Evolutionary conservation across 352 stramenopile species (phyloP).

Genomic region (Phytophthora colocasiae): DNA sequence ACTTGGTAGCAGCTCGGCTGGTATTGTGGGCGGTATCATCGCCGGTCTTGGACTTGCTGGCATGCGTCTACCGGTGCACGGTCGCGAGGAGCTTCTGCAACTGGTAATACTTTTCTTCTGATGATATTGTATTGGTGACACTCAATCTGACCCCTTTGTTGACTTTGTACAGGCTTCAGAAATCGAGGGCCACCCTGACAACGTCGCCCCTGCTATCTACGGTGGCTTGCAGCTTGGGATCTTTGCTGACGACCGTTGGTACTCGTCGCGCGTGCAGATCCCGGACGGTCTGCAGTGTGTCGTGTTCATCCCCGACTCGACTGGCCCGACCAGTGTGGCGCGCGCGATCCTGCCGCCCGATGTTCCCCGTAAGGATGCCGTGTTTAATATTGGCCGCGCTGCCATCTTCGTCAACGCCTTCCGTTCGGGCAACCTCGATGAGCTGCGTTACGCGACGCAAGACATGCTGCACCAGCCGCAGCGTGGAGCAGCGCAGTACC

Average conservation of each 20-base stretch:
- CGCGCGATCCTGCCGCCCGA: slow-evolving; percentile 93
- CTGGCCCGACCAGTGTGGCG: slow-evolving; percentile 94
- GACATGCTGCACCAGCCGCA: slow-evolving; percentile 97
- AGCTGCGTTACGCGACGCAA: slow-evolving; percentile 95
- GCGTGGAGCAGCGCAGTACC: slow-evolving; percentile 95
- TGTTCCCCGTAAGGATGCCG: slow-evolving; percentile 92
- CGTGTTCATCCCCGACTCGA: slow-evolving; percentile 98
- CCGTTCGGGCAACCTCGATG: slow-evolving; percentile 96
- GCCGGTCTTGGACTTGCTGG: slow-evolving; percentile 97
- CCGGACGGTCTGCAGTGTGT: slow-evolving; percentile 97
- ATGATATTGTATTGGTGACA: neutral
- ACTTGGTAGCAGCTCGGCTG: slow-evolving; percentile 96
- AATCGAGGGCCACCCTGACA: slow-evolving; percentile 99
- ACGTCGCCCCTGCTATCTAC: slow-evolving; percentile 99
- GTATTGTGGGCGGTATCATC: slow-evolving; percentile 99
- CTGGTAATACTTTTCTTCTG: slow-evolving; percentile 55
- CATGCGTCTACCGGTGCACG: slow-evolving; percentile 90
- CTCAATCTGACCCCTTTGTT: slow-evolving; percentile 13
- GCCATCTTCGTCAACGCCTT: slow-evolving; percentile 98
- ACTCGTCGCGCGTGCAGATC: slow-evolving; percentile 96
- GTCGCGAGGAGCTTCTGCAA: slow-evolving; percentile 96
- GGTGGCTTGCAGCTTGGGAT: slow-evolving; percentile 97
- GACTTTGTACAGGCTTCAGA: slow-evolving; percentile 74
- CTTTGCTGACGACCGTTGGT: slow-evolving; percentile 95
- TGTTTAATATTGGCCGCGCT: slow-evolving; percentile 97